Conservation (phyloP, 257 asterid genomes). For the Capsicum baccatum region DNA sequence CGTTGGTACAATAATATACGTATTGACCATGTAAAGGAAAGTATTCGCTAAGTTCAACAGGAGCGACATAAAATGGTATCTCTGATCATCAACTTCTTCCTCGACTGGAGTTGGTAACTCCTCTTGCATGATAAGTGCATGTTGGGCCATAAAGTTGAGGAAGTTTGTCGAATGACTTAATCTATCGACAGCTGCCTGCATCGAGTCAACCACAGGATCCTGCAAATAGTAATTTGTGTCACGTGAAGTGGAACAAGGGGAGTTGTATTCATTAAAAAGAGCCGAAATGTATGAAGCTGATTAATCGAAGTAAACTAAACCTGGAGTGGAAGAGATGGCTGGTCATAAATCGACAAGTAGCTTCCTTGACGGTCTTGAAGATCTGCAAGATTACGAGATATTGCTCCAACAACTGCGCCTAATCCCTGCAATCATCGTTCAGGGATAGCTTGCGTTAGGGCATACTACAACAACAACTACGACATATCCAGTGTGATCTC, state of each 20-base stretch:
- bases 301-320: constrained; percentile 37
- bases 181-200: constrained; percentile 82
- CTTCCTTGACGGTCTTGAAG: constrained; percentile 97
- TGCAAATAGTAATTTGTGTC: constrained; percentile 38
- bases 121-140: constrained; percentile 97
- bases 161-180: constrained; percentile 84
- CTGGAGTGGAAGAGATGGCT: constrained; percentile 85
- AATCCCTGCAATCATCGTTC: constrained; percentile 62
- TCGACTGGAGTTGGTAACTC: constrained; percentile 73
- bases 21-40: constrained; percentile 94
- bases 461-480: constrained; percentile 6
- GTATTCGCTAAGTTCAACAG: constrained; percentile 89
- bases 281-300: background rate
- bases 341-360: constrained; percentile 92
- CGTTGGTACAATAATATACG: constrained; percentile 95
- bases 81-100: constrained; percentile 64
- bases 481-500: background rate
- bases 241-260: background rate
- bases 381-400: constrained; percentile 93
- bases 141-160: constrained; percentile 88
- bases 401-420: constrained; percentile 99
- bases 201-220: constrained; percentile 92
- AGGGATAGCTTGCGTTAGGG: background rate
- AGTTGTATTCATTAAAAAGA: background rate
- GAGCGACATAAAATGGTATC: constrained; percentile 93